Percentiles rank a stretch among this genome's conserved stretches.
Conservation (phyloP, 768 basidiomycete species). For the Albatrellus ellisii region DNA sequence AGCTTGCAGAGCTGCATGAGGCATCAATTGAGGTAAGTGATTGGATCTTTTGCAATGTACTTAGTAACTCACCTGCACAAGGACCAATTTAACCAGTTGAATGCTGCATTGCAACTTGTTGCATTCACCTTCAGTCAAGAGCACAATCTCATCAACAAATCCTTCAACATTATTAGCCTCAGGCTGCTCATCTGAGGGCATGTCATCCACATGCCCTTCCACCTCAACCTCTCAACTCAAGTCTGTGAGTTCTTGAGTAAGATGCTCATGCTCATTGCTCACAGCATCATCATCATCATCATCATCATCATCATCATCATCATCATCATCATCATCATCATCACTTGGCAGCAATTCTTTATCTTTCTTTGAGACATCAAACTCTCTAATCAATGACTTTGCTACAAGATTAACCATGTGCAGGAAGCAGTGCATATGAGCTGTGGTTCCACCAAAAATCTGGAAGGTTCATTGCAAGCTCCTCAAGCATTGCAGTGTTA, state of each 20-base stretch:
- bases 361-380: conserved; percentile 22
- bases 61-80: too few species aligned
- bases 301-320: too few species aligned
- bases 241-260: neutral
- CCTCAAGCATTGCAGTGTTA: conserved; percentile 23
- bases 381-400: conserved; percentile 20
- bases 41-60: too few species aligned
- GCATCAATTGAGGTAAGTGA: too few species aligned
- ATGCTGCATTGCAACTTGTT: conserved; percentile 11
- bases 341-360: too few species aligned
- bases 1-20: conserved; percentile 4
- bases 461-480: conserved; percentile 16
- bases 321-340: too few species aligned
- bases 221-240: neutral
- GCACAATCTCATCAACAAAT: conserved; percentile 17
- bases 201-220: neutral
- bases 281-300: too few species aligned
- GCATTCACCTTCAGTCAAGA: conserved; percentile 10
- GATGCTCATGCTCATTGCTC: neutral
- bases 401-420: conserved; percentile 27
- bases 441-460: conserved; percentile 15
- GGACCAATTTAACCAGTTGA: too few species aligned
- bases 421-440: conserved; percentile 23
- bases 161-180: conserved; percentile 12
- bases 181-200: neutral